Evolutionary conservation across 441 rosid genomes (phyloP).

Genomic region (Aquilaria agallochum): DNA sequence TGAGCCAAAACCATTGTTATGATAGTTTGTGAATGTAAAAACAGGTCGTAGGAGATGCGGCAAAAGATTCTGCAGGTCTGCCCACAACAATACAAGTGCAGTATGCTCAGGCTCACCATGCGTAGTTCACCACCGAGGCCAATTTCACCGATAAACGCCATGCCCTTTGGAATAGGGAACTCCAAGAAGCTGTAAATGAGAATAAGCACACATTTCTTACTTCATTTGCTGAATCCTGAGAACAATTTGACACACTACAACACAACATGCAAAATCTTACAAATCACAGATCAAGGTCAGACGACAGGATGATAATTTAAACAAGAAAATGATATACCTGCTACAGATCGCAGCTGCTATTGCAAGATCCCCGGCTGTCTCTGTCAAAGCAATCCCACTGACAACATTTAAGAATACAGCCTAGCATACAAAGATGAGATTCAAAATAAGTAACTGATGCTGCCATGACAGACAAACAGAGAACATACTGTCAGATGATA

Average conservation of each 20-base stretch:
- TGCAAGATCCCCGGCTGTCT: slow-evolving; percentile 94
- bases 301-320: neutral
- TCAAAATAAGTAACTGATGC: neutral
- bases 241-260: neutral
- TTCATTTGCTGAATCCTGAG: neutral
- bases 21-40: no score
- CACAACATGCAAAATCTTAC: neutral
- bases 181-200: slow-evolving; percentile 69
- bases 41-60: no score
- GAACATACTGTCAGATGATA: neutral
- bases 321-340: slow-evolving; percentile 37
- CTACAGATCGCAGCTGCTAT: slow-evolving; percentile 96
- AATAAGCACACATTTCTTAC: slow-evolving; percentile 4
- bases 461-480: neutral
- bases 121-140: slow-evolving; percentile 89
- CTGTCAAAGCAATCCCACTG: slow-evolving; percentile 66
- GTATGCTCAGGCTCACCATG: slow-evolving; percentile 36
- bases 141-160: slow-evolving; percentile 84
- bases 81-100: neutral
- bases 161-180: slow-evolving; percentile 71
- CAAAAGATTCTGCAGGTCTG: neutral
- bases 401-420: slow-evolving; percentile 75
- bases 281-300: neutral
- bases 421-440: slow-evolving; percentile 26
- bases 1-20: neutral